Evolutionary conservation across 208 protist genomes (phyloP).

Genomic region (Trichomonas tenax): DNA sequence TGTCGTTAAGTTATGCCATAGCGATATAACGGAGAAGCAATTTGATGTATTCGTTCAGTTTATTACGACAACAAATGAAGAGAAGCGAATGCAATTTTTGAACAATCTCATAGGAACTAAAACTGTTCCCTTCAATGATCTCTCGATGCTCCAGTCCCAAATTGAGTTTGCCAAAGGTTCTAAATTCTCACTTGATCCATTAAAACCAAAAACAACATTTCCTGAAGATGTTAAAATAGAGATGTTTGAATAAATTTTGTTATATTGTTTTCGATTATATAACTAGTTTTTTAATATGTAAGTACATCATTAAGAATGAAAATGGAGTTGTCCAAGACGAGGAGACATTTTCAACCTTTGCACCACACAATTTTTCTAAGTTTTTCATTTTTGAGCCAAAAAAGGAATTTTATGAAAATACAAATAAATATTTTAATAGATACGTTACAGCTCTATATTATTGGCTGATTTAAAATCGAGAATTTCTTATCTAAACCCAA

Average conservation of each 20-base stretch:
- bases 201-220: background rate
- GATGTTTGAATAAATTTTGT: background rate
- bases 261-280: too few species aligned
- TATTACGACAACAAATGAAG: background rate
- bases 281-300: too few species aligned
- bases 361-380: too few species aligned
- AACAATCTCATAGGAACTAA: background rate
- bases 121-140: background rate
- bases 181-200: background rate
- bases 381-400: too few species aligned
- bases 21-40: background rate
- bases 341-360: too few species aligned
- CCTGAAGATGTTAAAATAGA: background rate
- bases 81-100: background rate
- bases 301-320: too few species aligned
- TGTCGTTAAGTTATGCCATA: background rate
- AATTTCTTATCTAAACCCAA: too few species aligned
- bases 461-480: too few species aligned
- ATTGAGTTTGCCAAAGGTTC: background rate
- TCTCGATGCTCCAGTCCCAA: background rate
- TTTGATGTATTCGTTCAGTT: background rate
- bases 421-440: too few species aligned
- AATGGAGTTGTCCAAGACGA: too few species aligned
- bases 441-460: too few species aligned
- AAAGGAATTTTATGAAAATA: too few species aligned